A percentile compares a stretch with the other conserved stretches of the same genome.
Conservation (phyloP, 2,329 filamentous ascomycete genomes). For the Teratosphaeria destructans region DNA sequence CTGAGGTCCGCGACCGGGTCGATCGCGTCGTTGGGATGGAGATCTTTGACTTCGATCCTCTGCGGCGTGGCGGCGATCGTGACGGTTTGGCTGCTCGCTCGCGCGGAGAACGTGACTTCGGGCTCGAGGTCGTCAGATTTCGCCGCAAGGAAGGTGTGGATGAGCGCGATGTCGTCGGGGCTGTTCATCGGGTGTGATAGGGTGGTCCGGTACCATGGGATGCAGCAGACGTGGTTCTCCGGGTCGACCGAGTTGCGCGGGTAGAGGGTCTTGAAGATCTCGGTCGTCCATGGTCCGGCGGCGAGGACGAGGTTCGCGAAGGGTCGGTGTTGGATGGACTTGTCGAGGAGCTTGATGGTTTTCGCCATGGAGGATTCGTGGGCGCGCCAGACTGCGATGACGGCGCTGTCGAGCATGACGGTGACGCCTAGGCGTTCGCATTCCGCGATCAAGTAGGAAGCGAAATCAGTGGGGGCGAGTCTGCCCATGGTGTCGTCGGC, state of each 20-base stretch:
- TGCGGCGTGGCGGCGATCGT: neutral
- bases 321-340: neutral
- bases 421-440: constrained; percentile 10
- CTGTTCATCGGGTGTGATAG: neutral
- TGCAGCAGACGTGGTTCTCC: constrained; percentile 4
- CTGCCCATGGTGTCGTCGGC: constrained; percentile 6
- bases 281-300: constrained; percentile 12
- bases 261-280: constrained; percentile 5
- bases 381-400: neutral
- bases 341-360: constrained; percentile 3
- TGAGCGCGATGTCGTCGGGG: constrained; percentile 1
- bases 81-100: neutral
- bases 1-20: neutral
- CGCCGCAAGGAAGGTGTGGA: constrained; percentile 1
- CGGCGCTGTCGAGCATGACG: constrained; percentile 10
- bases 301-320: constrained; percentile 14
- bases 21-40: neutral
- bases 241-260: neutral
- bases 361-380: neutral
- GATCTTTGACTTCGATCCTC: neutral
- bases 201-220: constrained; percentile 1
- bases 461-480: constrained; percentile 7
- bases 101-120: constrained; percentile 2
- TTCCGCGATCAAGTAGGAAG: constrained; percentile 7
- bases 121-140: constrained; percentile 1